Base-by-base conservation (phyloP, 192 early-diverging fungal genomes). In the Podila clonocystis region DNA sequence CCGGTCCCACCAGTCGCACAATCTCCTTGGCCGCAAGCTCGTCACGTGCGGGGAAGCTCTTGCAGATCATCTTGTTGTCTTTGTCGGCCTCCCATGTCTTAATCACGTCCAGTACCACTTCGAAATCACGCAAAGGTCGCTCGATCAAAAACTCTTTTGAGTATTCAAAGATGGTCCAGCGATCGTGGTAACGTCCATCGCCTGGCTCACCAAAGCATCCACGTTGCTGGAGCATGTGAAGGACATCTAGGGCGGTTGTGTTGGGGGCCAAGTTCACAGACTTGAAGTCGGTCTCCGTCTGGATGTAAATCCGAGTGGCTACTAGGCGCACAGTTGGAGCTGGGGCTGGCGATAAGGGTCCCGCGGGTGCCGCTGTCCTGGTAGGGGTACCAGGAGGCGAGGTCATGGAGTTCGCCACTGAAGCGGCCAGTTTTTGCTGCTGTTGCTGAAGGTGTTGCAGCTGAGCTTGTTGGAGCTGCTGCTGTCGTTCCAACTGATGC, bases 141-240 rank as follows among this genome's bases (percentile, higher is more conserved):
- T 98, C 97, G 82, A 82, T 63, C 64, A 75, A 22, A 63, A 93
- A 90, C 69, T 97, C 90, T 70, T 94, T 93, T 34, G 93, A 90
- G 41, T 96, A 85, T 75, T 99, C 97, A 87, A 99, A 99, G 45
- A 99, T 82, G 7, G 95, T 93, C 95, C 95, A 98, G 55, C 78
- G 83, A 52, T 87, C 85, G 31, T 76, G 79, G 19, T 87, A 83
- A 2, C 88, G 83, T 15, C 93, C 83, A 58, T 90, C 83, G 9
- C 76, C 58, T 0, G 58, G 68, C 64, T 62, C 84, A 13, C 82
- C 84, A 62, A 88, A 83, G 24, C 68, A 75, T n/a, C 82, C 85
- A 59, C 85, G 87, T 63, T 91, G 82, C 52, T 89, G 84, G 63
- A 97, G 82, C 70, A 94, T 91, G 31, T 91, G 73, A 20, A 97